Evolutionary conservation across 495 filamentous ascomycete genomes (phyloP).

Genomic region (Xylaria cubensis): DNA sequence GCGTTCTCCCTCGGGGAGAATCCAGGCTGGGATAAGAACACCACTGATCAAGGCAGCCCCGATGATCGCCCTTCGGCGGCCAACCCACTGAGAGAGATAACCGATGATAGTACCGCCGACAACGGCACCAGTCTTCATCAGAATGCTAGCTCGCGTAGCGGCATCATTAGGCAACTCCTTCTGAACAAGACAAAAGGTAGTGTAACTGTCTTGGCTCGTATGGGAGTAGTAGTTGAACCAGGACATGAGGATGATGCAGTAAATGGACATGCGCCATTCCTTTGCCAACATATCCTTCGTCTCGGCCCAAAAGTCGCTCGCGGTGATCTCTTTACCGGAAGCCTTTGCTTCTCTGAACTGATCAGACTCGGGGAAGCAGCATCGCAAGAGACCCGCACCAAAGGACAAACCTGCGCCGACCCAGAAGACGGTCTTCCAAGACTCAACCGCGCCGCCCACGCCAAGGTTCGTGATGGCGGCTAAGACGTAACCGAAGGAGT

Average conservation of each 20-base stretch:
- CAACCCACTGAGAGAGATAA: constrained; percentile 73
- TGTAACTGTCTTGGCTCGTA: constrained; percentile 76
- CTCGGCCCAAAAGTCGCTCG: constrained; percentile 65
- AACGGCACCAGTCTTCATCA: constrained; percentile 76
- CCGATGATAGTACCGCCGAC: constrained; percentile 76
- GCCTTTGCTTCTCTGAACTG: constrained; percentile 72
- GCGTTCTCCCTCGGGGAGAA: constrained; percentile 64
- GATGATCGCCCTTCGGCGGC: constrained; percentile 72
- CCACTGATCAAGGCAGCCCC: constrained; percentile 62
- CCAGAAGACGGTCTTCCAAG: constrained; percentile 72
- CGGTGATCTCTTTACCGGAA: constrained; percentile 53
- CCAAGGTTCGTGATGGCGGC: constrained; percentile 74
- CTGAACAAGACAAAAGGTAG: constrained; percentile 73
- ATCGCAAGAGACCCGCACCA: constrained; percentile 66
- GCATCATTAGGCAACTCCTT: constrained; percentile 66
- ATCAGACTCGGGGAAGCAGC: constrained; percentile 71
- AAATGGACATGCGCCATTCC: constrained; percentile 75
- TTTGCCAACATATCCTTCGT: constrained; percentile 65
- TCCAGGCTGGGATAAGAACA: constrained; percentile 73
- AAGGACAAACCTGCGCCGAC: constrained; percentile 69
- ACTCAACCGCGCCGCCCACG: constrained; percentile 61
- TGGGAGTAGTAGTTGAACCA: constrained; percentile 59
- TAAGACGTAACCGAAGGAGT: constrained; percentile 75
- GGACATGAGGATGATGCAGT: constrained; percentile 75
- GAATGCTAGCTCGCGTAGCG: constrained; percentile 72